Evolutionary conservation across 768 basidiomycete genomes (phyloP).

Genomic region (Ephemerocybe angulata): DNA sequence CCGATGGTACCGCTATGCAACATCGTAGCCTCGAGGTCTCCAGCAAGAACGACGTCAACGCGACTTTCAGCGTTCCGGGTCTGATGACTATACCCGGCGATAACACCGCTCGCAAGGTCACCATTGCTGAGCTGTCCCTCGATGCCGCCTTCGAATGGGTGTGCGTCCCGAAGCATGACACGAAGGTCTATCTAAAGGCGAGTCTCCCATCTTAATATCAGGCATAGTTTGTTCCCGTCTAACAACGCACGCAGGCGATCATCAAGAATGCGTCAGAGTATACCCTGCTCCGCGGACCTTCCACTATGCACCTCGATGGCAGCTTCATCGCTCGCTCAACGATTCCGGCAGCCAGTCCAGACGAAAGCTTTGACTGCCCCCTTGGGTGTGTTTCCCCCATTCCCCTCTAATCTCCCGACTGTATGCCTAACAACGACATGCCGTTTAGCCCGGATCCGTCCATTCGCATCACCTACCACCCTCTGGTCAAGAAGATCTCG

Average conservation of each 20-base stretch:
- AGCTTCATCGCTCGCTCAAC: constrained; percentile 41
- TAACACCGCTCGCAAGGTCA: too few species aligned
- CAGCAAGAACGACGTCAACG: too few species aligned
- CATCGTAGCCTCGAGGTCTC: too few species aligned
- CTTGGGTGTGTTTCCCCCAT: constrained; percentile 32
- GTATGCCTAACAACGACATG: too few species aligned
- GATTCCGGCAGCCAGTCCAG: constrained; percentile 33
- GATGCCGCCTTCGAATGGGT: not conserved
- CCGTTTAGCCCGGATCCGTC: constrained; percentile 35
- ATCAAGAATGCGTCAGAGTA: constrained; percentile 50
- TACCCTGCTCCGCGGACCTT: constrained; percentile 39
- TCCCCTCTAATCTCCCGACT: not conserved
- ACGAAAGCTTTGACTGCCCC: constrained; percentile 36
- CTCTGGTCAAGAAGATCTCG: constrained; percentile 29
- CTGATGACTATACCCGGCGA: too few species aligned
- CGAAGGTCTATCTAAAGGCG: too few species aligned
- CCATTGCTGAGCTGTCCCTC: too few species aligned
- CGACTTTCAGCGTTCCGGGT: too few species aligned
- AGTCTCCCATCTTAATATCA: too few species aligned
- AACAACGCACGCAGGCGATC: constrained; percentile 37
- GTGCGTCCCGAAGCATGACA: not conserved
- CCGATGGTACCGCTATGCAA: too few species aligned
- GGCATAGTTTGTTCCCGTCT: too few species aligned
- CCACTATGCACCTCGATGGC: constrained; percentile 49
- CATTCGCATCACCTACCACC: constrained; percentile 39